Conservation (phyloP, 1,284 basidiomycete species). For the Sanguinoderma infundibulare region DNA sequence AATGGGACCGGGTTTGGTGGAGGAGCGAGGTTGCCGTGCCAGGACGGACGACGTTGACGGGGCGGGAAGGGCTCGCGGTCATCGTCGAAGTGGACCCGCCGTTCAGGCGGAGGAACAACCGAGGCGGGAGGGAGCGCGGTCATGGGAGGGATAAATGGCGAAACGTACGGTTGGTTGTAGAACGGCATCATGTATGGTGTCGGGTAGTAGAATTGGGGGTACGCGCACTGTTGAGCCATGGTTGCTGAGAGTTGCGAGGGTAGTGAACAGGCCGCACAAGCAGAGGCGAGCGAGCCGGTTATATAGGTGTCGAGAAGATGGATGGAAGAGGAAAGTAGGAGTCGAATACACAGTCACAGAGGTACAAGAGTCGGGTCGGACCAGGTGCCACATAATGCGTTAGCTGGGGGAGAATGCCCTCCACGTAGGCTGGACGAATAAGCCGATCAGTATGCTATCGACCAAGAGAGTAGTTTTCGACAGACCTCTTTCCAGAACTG, state of each 20-base stretch:
- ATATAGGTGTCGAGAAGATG: too few species aligned
- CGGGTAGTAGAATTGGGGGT: conserved; percentile 28
- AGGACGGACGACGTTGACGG: conserved; percentile 35
- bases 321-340: too few species aligned
- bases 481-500: too few species aligned
- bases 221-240: conserved; percentile 29
- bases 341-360: too few species aligned
- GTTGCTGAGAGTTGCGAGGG: not conserved
- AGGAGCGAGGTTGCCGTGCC: conserved; percentile 32
- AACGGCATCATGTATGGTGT: conserved; percentile 37
- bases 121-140: conserved; percentile 25
- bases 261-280: too few species aligned
- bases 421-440: too few species aligned
- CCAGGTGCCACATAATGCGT: too few species aligned
- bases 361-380: too few species aligned
- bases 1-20: conserved; percentile 32
- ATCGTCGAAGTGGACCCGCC: conserved; percentile 33
- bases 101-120: conserved; percentile 22
- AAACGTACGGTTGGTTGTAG: conserved; percentile 31
- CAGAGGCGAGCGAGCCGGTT: too few species aligned
- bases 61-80: conserved; percentile 24
- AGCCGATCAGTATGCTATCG: too few species aligned
- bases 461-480: too few species aligned
- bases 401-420: too few species aligned
- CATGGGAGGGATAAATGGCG: conserved; percentile 34